phyloP scores from a whole-genome alignment of 805 yeast species.

The Pichia pseudocactophila region DNA sequence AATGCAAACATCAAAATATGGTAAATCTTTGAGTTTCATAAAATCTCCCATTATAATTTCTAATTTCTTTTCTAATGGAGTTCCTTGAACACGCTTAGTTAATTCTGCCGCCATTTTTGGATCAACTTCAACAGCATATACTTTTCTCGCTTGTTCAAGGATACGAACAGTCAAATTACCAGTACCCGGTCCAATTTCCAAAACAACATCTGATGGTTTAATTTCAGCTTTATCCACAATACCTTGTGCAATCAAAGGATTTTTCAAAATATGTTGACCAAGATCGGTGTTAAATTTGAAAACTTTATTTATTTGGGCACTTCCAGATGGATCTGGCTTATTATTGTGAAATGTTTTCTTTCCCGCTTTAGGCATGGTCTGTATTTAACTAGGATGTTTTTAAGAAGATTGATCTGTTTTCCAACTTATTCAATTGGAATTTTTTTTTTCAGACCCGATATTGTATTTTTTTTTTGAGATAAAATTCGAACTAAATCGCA shows the following conservation, averaged over 20 bases:
- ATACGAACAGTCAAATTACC: slow-evolving; percentile 94
- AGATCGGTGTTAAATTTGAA: slow-evolving; percentile 95
- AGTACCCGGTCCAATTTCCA: slow-evolving; percentile 99
- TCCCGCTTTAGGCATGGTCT: slow-evolving; percentile 50
- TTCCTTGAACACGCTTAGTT: slow-evolving; percentile 94
- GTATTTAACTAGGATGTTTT: background rate
- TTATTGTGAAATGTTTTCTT: slow-evolving; percentile 48
- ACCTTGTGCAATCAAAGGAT: slow-evolving; percentile 95
- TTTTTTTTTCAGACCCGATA: slow-evolving; percentile 5
- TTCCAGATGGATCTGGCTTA: slow-evolving; percentile 48
- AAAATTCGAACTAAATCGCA: too few relatives aligned
- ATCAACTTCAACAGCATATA: slow-evolving; percentile 96
- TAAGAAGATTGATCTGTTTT: too few relatives aligned
- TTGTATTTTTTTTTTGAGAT: too few relatives aligned
- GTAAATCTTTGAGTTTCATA: slow-evolving; percentile 81
- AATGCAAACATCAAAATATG: slow-evolving; percentile 91
- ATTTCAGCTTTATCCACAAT: slow-evolving; percentile 94
- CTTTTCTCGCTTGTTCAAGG: slow-evolving; percentile 84
- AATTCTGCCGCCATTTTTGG: slow-evolving; percentile 99
- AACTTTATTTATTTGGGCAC: slow-evolving; percentile 67
- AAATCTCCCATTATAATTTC: slow-evolving; percentile 93
- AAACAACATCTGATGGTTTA: slow-evolving; percentile 83
- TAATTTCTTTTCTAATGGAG: slow-evolving; percentile 84
- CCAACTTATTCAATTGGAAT: too few relatives aligned
- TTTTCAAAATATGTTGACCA: slow-evolving; percentile 95